phyloP scores from a whole-genome alignment of 108 stramenopile genomes.

The Fistulifera solaris region DNA sequence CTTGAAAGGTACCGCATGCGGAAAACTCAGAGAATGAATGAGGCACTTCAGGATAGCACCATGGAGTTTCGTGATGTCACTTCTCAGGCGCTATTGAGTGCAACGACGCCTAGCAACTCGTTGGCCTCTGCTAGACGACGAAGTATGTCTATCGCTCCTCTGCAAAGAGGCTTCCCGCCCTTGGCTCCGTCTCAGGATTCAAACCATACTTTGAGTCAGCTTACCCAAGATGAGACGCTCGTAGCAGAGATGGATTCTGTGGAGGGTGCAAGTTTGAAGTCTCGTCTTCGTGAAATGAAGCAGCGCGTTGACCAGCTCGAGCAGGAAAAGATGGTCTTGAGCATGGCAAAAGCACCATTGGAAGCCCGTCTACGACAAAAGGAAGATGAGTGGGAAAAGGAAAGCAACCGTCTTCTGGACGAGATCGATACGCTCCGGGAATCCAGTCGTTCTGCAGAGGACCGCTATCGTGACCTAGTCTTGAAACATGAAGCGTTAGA shows the following conservation, averaged over 20 bases:
- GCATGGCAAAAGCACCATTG: conserved; percentile 80
- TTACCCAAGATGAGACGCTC: background rate
- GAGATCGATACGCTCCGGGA: conserved; percentile 52
- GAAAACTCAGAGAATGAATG: background rate
- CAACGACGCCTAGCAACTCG: no score
- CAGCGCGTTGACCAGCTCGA: conserved; percentile 63
- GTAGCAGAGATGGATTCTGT: conserved; percentile 6
- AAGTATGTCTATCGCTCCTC: conserved; percentile 3
- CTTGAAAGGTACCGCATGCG: conserved; percentile 5
- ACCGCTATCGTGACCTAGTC: conserved; percentile 56
- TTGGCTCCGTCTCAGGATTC: conserved; percentile 1
- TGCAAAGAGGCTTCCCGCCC: background rate
- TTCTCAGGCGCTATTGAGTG: no score
- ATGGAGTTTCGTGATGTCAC: no score
- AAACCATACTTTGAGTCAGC: background rate
- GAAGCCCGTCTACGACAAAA: conserved; percentile 78
- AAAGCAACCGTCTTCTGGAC: conserved; percentile 43
- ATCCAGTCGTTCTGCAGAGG: conserved; percentile 46
- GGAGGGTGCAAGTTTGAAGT: conserved; percentile 27
- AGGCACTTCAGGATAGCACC: background rate
- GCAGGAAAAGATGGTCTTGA: conserved; percentile 74
- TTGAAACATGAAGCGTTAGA: conserved; percentile 47
- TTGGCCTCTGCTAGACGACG: background rate
- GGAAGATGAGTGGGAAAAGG: conserved; percentile 69
- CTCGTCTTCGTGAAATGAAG: conserved; percentile 60